A percentile compares a stretch with the other conserved stretches of the same genome.
Conservation (phyloP, 495 filamentous ascomycete genomes). For the Aspergillus conjunctus region DNA sequence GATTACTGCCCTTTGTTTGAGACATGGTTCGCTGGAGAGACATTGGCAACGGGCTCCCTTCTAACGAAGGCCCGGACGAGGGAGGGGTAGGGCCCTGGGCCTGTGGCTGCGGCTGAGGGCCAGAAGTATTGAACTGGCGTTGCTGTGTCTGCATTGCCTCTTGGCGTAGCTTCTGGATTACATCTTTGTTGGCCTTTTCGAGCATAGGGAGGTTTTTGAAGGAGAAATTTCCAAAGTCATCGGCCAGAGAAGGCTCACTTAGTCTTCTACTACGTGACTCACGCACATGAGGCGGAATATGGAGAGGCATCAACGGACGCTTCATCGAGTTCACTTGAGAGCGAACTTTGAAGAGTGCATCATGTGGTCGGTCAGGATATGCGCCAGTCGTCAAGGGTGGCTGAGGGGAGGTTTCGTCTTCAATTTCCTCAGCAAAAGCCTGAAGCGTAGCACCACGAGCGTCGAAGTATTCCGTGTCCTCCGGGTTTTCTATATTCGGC, state of each 20-base stretch:
- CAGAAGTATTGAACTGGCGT: slow-evolving; percentile 31
- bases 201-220: slow-evolving; percentile 97
- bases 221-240: slow-evolving; percentile 94
- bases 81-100: slow-evolving; percentile 32
- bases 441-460: slow-evolving; percentile 86
- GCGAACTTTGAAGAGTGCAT: slow-evolving; percentile 87
- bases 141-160: slow-evolving; percentile 76
- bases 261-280: slow-evolving; percentile 77
- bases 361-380: slow-evolving; percentile 80
- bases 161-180: slow-evolving; percentile 90
- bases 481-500: slow-evolving; percentile 88
- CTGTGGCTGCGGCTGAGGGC: slow-evolving; percentile 17
- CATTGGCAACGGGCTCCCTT: slow-evolving; percentile 82
- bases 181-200: slow-evolving; percentile 97
- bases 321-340: slow-evolving; percentile 82
- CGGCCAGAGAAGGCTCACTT: slow-evolving; percentile 83
- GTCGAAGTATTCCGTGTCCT: slow-evolving; percentile 98
- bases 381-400: slow-evolving; percentile 56
- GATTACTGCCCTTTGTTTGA: slow-evolving; percentile 68
- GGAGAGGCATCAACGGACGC: slow-evolving; percentile 87
- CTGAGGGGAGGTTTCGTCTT: slow-evolving; percentile 78
- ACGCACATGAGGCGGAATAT: slow-evolving; percentile 94
- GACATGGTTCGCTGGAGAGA: slow-evolving; percentile 84
- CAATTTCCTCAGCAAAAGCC: slow-evolving; percentile 87
- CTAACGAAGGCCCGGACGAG: slow-evolving; percentile 64